These are phyloP conservation scores for Vigna reflexopilosa DNA, from an alignment of 306 rosid genomes.

Conservation along the genomic window DNA sequence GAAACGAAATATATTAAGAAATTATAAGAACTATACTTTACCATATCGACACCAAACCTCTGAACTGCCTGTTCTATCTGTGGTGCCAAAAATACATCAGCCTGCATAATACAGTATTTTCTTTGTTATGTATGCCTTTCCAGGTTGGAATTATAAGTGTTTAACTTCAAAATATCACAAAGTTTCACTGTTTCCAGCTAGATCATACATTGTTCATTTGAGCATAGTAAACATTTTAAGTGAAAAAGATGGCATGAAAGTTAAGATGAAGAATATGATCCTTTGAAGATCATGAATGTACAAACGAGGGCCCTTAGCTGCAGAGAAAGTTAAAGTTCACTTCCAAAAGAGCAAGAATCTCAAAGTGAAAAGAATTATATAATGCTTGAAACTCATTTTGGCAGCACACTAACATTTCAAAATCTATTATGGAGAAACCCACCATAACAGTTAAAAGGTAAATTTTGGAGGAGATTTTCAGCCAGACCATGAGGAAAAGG, in stretches of 20 bases:
- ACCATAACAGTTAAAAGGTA: neutral
- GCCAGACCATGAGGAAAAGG: neutral
- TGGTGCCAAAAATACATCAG: slow-evolving; percentile 58
- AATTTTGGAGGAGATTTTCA: neutral
- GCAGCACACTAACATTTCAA: slow-evolving; percentile 14
- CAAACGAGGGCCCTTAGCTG: neutral
- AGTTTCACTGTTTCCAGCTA: neutral
- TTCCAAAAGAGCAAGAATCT: neutral
- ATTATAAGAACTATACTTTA: slow-evolving; percentile 21
- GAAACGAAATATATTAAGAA: slow-evolving; percentile 16
- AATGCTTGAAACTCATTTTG: neutral
- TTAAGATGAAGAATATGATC: neutral
- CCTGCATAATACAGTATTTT: slow-evolving; percentile 17
- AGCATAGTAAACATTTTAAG: neutral
- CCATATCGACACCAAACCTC: slow-evolving; percentile 44
- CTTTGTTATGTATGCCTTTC: neutral
- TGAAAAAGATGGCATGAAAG: neutral
- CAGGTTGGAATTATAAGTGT: neutral
- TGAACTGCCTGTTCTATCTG: slow-evolving; percentile 40
- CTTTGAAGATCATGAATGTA: neutral
- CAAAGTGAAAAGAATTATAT: neutral
- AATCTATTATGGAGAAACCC: neutral
- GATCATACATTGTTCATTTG: neutral
- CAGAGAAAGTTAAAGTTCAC: neutral
- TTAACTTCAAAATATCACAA: neutral